Conservation (phyloP, 805 yeast species). For the Yamadazyma olivae region DNA sequence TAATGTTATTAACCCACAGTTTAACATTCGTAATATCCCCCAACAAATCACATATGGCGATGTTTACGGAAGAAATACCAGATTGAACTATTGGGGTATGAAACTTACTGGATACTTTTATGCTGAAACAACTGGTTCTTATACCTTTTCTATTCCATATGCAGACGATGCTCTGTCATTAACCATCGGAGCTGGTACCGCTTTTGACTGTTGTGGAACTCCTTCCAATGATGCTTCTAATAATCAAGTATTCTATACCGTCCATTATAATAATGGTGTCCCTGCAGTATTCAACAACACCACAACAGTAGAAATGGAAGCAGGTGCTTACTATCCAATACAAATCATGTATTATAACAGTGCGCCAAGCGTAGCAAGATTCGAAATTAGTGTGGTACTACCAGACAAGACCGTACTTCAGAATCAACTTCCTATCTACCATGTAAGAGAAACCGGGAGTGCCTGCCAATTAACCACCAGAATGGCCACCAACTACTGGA, state of each 20-base stretch:
- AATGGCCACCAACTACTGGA: neutral
- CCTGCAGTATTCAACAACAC: no score
- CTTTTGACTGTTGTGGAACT: slow-evolving; percentile 2
- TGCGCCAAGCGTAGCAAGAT: neutral
- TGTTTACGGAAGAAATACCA: slow-evolving; percentile 5
- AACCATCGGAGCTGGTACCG: neutral
- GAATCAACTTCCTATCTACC: neutral
- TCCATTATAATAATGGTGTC: no score
- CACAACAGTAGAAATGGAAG: neutral
- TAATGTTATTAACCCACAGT: slow-evolving; percentile 1
- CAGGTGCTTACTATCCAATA: slow-evolving; percentile 1
- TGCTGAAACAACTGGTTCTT: slow-evolving; percentile 2
- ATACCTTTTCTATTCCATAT: neutral
- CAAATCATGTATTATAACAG: neutral
- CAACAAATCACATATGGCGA: neutral
- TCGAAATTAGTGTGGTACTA: neutral
- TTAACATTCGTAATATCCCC: neutral
- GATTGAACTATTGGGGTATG: slow-evolving; percentile 2
- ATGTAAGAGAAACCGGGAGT: neutral
- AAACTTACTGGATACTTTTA: slow-evolving; percentile 13
- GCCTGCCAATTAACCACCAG: neutral
- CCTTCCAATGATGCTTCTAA: neutral
- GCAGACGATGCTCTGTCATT: neutral
- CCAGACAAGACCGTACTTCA: neutral
- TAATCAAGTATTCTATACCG: neutral